Conservation (phyloP, 768 basidiomycete species). For the Amanita phalloides region DNA sequence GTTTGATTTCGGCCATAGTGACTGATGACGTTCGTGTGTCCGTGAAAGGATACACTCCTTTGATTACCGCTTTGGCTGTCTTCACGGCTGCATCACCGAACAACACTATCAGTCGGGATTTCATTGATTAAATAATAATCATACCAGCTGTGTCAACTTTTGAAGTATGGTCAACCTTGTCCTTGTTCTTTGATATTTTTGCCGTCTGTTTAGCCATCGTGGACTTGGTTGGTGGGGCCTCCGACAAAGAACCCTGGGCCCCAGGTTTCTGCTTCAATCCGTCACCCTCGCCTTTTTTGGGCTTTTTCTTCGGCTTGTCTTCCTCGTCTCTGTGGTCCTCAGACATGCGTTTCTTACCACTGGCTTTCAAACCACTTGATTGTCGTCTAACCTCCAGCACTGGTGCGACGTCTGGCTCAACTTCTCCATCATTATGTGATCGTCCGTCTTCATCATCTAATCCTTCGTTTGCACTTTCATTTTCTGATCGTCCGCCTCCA, state of each 20-base stretch:
- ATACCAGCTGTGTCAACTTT: not conserved
- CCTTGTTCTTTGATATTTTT: not conserved
- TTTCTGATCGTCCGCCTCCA: slow-evolving; percentile 6
- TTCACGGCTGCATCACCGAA: not conserved
- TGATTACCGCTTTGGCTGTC: not conserved
- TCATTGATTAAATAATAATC: not conserved
- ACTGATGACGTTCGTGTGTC: slow-evolving; percentile 12
- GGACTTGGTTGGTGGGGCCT: not conserved
- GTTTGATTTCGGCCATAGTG: slow-evolving; percentile 38
- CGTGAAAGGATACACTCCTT: not conserved
- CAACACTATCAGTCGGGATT: not conserved
- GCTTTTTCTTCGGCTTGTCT: slow-evolving; percentile 36
- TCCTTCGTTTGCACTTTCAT: not conserved
- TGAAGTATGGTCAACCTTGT: not conserved
- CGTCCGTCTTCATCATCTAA: no score
- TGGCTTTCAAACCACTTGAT: slow-evolving; percentile 11
- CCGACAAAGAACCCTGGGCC: not conserved
- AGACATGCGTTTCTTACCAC: slow-evolving; percentile 26
- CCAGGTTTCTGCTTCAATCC: not conserved
- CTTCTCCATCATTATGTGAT: slow-evolving; percentile 5
- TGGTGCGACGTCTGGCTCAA: slow-evolving; percentile 4
- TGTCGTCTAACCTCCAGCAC: not conserved
- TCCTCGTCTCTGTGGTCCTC: slow-evolving; percentile 23
- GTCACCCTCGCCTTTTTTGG: slow-evolving; percentile 13
- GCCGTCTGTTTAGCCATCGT: not conserved